phyloP scores from a whole-genome alignment of 2,329 filamentous ascomycete genomes.

The Neonectria sp. region DNA sequence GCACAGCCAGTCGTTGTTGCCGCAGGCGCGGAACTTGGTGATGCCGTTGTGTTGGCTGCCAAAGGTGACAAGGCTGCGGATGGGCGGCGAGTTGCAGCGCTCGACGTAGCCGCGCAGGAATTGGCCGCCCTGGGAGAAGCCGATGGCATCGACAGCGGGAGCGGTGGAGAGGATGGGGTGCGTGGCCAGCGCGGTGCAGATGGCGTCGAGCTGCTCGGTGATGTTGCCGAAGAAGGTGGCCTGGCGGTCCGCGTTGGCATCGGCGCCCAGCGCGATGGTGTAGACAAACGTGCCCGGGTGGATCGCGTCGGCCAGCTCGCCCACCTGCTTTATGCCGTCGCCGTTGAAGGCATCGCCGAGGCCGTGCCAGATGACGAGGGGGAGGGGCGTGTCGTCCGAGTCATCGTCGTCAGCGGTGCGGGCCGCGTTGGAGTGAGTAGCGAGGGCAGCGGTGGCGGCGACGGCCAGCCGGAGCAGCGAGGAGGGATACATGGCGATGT shows the following conservation, averaged over 20 bases:
- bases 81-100: conserved; percentile 83
- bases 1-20: conserved; percentile 82
- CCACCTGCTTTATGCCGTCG: conserved; percentile 81
- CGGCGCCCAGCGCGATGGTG: conserved; percentile 79
- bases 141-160: conserved; percentile 89
- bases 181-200: conserved; percentile 82
- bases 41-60: conserved; percentile 96
- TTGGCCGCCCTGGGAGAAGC: conserved; percentile 96
- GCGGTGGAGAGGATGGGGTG: conserved; percentile 87
- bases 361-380: conserved; percentile 95
- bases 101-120: conserved; percentile 95
- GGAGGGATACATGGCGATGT: conserved; percentile 34
- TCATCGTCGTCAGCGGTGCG: conserved; percentile 55
- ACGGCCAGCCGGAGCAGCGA: conserved; percentile 47
- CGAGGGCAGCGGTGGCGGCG: conserved; percentile 52
- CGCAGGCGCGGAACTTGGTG: conserved; percentile 83
- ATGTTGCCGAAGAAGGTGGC: conserved; percentile 95
- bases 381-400: conserved; percentile 78
- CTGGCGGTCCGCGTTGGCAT: conserved; percentile 78
- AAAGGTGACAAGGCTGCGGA: conserved; percentile 88
- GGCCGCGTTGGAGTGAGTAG: conserved; percentile 40
- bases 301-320: conserved; percentile 77
- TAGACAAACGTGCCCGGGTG: conserved; percentile 91
- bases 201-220: conserved; percentile 80
- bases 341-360: conserved; percentile 81